Base-by-base conservation (phyloP, 805 yeast genomes). In the Zygoascus tannicola region DNA sequence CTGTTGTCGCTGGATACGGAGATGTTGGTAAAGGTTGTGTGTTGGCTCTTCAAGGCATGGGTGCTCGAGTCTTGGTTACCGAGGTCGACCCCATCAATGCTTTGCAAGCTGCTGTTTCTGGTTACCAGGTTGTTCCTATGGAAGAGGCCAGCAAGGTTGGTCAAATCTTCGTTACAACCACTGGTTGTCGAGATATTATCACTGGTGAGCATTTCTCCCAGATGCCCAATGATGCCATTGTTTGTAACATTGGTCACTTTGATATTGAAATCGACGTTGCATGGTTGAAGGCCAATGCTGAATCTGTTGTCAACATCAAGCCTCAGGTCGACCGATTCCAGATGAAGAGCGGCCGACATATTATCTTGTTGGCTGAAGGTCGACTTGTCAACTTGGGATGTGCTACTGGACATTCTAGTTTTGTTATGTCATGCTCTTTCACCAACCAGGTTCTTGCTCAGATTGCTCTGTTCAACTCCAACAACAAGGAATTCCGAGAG, bases 21-120 rank as follows among this genome's bases (percentile, higher is more conserved):
- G 98, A 90, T 68, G 98, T 90, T 65, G 98, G 98, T 76, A 90
- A 90, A 76, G 98, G 98, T 70, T 90, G 98, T 80, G 97, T 96
- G 68, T 83, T 87, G 85, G 95, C 98, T 56, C 80, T 92, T 63
- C 82, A 85, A 74, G 88, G 94, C 66, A 88, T 90, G 97, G 98
- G 98, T 76, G 96, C 98, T 56, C 85, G 96, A 71, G 98, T 90
- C 60, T 78, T 92, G 56, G 87, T 90, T 63, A 83, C 97, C 58
- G 98, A 90, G 77, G 75, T 90, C 63, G 98, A 90, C 72, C 98
- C 98, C 65, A 90, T 90, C 75, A 90, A 90, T 70, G 98, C 98
- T 58, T 78, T 90, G 63, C 98, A 90, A 78, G 98, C 98, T 58
- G 97, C 97, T 59, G 97, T 92, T 69, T 85, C 90, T 57, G 98